Evolutionary conservation across 305 asterid species (phyloP), one percentile per base, ranked within the genome.

Genomic region (Fraxinus sp.): DNA sequence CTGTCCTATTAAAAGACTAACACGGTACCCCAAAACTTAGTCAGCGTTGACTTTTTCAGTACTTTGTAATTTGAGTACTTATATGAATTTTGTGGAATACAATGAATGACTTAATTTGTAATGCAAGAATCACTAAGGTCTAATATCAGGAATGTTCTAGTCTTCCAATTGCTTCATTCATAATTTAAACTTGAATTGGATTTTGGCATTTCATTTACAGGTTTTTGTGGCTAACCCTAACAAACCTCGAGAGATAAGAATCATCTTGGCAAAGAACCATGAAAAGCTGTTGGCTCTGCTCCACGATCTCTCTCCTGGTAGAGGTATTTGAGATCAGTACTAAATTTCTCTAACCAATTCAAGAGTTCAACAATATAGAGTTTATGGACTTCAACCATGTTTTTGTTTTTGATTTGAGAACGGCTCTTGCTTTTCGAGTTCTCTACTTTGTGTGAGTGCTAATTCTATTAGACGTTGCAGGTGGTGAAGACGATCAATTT

Each of bases 191-290:
- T 84, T 41, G 79, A 32, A 80, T 18, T 79, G 46, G 5, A 52
- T 81, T 79, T 76, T 79, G 72, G 32, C 37, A 35, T 81, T 24
- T 77, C 79, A 64, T 32, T 71, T 82, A 49, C 93, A 94, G 98
- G 97, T 96, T 82, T 96, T 94, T 83, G 98, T 96, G 85, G 99
- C 99, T 44, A 96, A 96, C 89, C 99, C 99, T 11, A 91, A 92
- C 88, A 94, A 96, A 89, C 98, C 99, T 74, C 90, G 91, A 77
- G 98, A 96, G 81, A 83, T 94, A 85, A 96, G 95, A 88, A 89
- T 92, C 72, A 64, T 64, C 24, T 64, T 64, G 72, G 72, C 72
- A 64, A 64, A 64, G 72, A 64, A 64, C 72, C 72, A 3, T 22
- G 72, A 64, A 64, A 64, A 64, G 72, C 72, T 64, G 33, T 64